Percentiles rank a stretch among this genome's conserved stretches.
Evolutionary conservation across 768 basidiomycete genomes (phyloP).

Genomic region (Boletus eberwhitei): DNA sequence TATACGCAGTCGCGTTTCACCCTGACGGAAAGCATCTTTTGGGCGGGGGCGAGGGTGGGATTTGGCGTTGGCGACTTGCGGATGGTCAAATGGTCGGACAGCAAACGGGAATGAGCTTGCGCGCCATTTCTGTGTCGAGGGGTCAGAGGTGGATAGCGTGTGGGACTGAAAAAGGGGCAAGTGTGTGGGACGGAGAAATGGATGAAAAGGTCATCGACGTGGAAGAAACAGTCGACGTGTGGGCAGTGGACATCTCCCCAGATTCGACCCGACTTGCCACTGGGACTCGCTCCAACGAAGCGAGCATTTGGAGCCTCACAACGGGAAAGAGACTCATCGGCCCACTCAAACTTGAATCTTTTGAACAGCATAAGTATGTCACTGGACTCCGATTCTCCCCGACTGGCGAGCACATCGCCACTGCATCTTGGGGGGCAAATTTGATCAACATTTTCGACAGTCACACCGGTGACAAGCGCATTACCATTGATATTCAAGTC

Average conservation of each 20-base stretch:
- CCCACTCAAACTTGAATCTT: not conserved
- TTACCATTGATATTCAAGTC: not conserved
- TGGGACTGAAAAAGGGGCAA: not conserved
- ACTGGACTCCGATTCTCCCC: not conserved
- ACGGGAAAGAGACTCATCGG: not conserved
- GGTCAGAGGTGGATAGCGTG: not conserved
- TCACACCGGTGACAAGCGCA: not conserved
- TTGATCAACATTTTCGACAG: not conserved
- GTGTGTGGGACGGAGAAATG: not conserved
- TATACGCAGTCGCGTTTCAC: too few species aligned
- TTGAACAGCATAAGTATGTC: too few species aligned
- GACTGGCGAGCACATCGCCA: not conserved
- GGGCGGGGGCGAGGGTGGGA: too few species aligned
- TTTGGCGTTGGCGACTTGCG: not conserved
- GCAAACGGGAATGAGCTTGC: not conserved
- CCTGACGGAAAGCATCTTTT: too few species aligned
- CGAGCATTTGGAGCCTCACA: not conserved
- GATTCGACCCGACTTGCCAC: not conserved
- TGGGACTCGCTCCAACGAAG: not conserved
- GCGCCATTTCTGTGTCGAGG: not conserved
- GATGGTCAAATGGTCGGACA: not conserved
- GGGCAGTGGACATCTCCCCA: not conserved
- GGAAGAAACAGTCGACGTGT: rapidly evolving
- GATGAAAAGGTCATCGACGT: not conserved
- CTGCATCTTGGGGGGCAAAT: not conserved